These are phyloP conservation scores for Neurospora africana DNA, from an alignment of 495 filamentous ascomycete species.

Conservation along the genomic window DNA sequence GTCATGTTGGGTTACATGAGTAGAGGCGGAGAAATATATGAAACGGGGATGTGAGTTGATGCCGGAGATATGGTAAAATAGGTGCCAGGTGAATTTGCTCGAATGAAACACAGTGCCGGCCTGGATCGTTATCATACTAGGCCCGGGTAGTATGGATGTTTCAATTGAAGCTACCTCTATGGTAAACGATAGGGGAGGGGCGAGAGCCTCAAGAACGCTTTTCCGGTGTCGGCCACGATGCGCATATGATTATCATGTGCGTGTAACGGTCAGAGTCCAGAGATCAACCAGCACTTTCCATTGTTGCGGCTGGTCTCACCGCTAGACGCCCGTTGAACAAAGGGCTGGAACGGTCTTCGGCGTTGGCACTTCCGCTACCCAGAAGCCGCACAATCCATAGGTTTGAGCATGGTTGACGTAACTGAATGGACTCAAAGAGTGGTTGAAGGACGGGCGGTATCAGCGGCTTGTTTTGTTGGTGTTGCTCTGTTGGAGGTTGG, in stretches of 20 bases:
- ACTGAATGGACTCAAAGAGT: not conserved
- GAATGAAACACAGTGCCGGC: not conserved
- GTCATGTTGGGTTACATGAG: not conserved
- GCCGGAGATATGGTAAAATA: not conserved
- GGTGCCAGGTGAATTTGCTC: not conserved
- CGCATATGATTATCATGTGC: not conserved
- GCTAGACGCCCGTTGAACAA: not conserved
- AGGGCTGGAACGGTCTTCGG: not conserved
- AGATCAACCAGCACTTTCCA: not conserved
- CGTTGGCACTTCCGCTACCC: not conserved
- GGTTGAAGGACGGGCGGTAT: not conserved
- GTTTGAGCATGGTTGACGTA: not conserved
- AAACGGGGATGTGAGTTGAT: not conserved
- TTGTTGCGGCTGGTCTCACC: not conserved
- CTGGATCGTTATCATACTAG: not conserved
- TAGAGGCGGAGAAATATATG: not conserved
- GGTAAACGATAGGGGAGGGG: not conserved
- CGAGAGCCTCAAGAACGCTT: not conserved
- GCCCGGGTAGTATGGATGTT: not conserved
- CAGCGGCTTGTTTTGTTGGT: not conserved
- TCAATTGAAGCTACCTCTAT: not conserved
- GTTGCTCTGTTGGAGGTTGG: not conserved
- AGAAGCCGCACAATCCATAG: not conserved
- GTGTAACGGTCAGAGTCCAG: not conserved
- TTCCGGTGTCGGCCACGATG: not conserved